Evolutionary conservation across 352 stramenopile genomes (phyloP).

Genomic region (Phytopythium delawarense): DNA sequence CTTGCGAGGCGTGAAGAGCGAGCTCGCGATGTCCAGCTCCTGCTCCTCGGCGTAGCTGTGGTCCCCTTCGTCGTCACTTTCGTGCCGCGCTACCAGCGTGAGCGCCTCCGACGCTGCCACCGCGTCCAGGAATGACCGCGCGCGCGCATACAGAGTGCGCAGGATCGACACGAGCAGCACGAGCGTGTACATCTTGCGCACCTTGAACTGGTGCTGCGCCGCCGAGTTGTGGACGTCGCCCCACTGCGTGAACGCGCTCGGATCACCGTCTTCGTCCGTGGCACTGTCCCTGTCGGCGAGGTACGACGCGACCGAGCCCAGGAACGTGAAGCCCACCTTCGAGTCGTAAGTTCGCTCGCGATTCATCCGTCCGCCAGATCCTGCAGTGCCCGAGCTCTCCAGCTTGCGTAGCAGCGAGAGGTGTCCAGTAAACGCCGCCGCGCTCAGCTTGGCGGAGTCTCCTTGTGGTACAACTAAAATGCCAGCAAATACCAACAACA

Average conservation of each 20-base stretch:
- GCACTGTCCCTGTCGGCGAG: slow-evolving; percentile 16
- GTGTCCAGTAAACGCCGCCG: slow-evolving; percentile 64
- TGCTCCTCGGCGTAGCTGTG: slow-evolving; percentile 18
- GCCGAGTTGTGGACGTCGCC: slow-evolving; percentile 20
- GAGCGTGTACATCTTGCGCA: slow-evolving; percentile 80
- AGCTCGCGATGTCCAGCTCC: slow-evolving; percentile 65
- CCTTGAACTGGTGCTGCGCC: slow-evolving; percentile 41
- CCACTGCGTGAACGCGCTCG: slow-evolving; percentile 27
- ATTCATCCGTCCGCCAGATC: neutral
- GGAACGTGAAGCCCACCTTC: slow-evolving; percentile 68
- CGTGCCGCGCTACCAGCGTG: neutral
- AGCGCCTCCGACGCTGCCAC: neutral
- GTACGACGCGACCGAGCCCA: slow-evolving; percentile 34
- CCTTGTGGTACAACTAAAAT: slow-evolving; percentile 11
- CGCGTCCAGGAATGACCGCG: slow-evolving; percentile 44
- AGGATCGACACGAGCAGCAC: slow-evolving; percentile 82
- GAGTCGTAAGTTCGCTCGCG: slow-evolving; percentile 20
- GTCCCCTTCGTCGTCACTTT: slow-evolving; percentile 5
- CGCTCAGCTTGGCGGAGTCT: slow-evolving; percentile 34
- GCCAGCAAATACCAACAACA: neutral
- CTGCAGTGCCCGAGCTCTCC: slow-evolving; percentile 16
- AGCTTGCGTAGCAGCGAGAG: slow-evolving; percentile 46
- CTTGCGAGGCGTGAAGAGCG: slow-evolving; percentile 74
- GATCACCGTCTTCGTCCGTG: slow-evolving; percentile 6
- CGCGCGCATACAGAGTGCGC: slow-evolving; percentile 63